phyloP scores from a whole-genome alignment of 2,329 filamentous ascomycete species.

The Fusarium bactridioides region DNA sequence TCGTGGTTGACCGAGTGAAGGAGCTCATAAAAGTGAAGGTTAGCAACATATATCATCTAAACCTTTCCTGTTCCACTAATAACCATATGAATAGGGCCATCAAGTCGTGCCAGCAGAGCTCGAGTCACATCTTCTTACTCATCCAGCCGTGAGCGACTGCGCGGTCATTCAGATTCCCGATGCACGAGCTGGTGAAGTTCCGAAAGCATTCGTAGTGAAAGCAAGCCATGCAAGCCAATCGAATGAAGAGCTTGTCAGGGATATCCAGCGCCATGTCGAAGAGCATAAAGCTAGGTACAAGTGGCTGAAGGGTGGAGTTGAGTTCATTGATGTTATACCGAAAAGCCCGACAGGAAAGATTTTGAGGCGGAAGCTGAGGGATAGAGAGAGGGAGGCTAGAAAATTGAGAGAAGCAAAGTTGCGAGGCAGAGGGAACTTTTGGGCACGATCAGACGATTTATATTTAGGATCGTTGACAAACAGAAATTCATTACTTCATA shows the following conservation, averaged over 20 bases:
- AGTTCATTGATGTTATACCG: constrained; percentile 71
- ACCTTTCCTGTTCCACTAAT: accelerated
- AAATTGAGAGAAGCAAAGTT: background rate
- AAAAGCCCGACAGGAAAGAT: constrained; percentile 81
- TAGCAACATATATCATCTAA: no score
- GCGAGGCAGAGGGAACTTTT: background rate
- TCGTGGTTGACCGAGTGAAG: constrained; percentile 78
- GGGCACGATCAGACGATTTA: background rate
- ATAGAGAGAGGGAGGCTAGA: background rate
- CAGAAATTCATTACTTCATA: background rate
- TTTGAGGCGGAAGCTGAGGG: constrained; percentile 1
- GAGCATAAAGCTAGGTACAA: constrained; percentile 74
- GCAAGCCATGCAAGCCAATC: constrained; percentile 53
- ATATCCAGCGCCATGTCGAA: constrained; percentile 67
- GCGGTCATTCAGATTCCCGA: constrained; percentile 78
- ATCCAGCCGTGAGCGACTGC: constrained; percentile 74
- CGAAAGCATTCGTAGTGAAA: constrained; percentile 68
- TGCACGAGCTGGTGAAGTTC: constrained; percentile 65
- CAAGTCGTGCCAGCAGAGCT: constrained; percentile 84
- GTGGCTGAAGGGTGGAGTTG: constrained; percentile 68
- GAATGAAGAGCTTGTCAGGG: constrained; percentile 54
- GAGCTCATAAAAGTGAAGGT: constrained; percentile 73
- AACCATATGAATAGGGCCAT: constrained; percentile 53
- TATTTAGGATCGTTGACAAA: accelerated
- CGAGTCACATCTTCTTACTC: constrained; percentile 76